These are phyloP conservation scores for Leccinum rimulosum DNA, from an alignment of 768 basidiomycete species.

Conservation along the genomic window DNA sequence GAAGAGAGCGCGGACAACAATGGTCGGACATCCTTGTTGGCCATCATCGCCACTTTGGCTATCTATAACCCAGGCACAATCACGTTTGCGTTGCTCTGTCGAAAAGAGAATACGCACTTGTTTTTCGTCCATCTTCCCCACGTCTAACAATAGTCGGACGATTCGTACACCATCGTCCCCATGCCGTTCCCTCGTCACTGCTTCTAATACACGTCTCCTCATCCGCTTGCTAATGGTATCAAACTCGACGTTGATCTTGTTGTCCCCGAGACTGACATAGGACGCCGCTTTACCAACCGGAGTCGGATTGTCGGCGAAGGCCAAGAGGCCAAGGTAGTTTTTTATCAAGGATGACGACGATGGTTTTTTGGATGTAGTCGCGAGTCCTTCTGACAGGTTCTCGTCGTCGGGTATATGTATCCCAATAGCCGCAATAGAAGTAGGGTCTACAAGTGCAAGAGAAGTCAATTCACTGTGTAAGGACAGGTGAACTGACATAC, in stretches of 20 bases:
- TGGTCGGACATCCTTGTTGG: slow-evolving; percentile 66
- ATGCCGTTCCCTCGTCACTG: too few relatives aligned
- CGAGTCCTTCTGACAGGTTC: slow-evolving; percentile 37
- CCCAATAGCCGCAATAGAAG: slow-evolving; percentile 65
- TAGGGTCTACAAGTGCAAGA: slow-evolving; percentile 47
- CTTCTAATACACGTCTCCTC: slow-evolving; percentile 59
- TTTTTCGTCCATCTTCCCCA: slow-evolving; percentile 69
- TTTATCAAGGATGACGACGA: too few relatives aligned
- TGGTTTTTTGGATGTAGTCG: too few relatives aligned
- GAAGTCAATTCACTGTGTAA: slow-evolving; percentile 24
- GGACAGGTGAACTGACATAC: slow-evolving; percentile 33
- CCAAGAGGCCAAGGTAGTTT: slow-evolving; percentile 42
- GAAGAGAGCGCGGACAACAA: slow-evolving; percentile 75
- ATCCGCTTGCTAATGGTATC: slow-evolving; percentile 29
- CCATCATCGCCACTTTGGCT: slow-evolving; percentile 79
- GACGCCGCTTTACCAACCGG: too few relatives aligned
- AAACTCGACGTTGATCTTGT: too few relatives aligned
- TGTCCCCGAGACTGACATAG: too few relatives aligned
- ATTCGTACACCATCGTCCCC: slow-evolving; percentile 53
- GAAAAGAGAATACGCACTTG: slow-evolving; percentile 26
- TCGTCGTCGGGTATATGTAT: slow-evolving; percentile 53
- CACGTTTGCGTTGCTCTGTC: too few relatives aligned
- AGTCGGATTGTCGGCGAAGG: slow-evolving; percentile 41
- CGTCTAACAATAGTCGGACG: slow-evolving; percentile 70
- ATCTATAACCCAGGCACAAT: too few relatives aligned